Base-by-base conservation (phyloP, 2,329 filamentous ascomycete species). In the Fusarium sp. region DNA sequence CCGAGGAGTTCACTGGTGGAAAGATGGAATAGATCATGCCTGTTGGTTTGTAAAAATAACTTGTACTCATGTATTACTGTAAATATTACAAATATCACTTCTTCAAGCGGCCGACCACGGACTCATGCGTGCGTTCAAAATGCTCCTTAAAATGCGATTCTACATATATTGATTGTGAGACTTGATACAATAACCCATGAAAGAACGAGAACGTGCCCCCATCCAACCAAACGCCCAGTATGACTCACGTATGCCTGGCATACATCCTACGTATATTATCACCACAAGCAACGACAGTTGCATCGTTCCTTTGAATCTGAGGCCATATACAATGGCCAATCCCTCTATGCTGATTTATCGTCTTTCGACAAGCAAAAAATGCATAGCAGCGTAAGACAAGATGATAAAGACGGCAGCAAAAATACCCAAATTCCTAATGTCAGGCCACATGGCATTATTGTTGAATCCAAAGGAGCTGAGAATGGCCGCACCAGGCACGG, bases 401-500 rank as follows among this genome's bases (percentile, higher is more conserved):
- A 98, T 83, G 54, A 98, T 90, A 79, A 98, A 99, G 1, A 90
- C 88, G 1, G 89, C 92, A 3, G 92, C 94, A 82, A 98, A 97
- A 16, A 96, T 86, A 11, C 90, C 94, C 20, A 99, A 84, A 51
- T 94, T 95, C 57, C 92, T 85, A 31, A 96, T 90, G 81, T 99
- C 96, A 48, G 85, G 84, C 95, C 95, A 98, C 63, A 97, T 87
- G 1, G 94, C 94, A 68, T 91, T 86, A 33, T 95, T 97, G 79
- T 97, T 89, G 81, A 99, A 99, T 3, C 96, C 96, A 81, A 99
- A 99, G 1, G 93, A 94, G 82, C 93, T 97, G 61, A 99, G 84
- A 74, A 99, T 99, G 1, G 95, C 94, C 2, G 95, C 95, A 38
- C 96, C 96, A 0, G 96, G 96, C 0, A 99, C 95, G 58, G 96